These are phyloP conservation scores for Parathielavia hyrcaniae DNA, from an alignment of 495 filamentous ascomycete genomes.

Conservation along the genomic window DNA sequence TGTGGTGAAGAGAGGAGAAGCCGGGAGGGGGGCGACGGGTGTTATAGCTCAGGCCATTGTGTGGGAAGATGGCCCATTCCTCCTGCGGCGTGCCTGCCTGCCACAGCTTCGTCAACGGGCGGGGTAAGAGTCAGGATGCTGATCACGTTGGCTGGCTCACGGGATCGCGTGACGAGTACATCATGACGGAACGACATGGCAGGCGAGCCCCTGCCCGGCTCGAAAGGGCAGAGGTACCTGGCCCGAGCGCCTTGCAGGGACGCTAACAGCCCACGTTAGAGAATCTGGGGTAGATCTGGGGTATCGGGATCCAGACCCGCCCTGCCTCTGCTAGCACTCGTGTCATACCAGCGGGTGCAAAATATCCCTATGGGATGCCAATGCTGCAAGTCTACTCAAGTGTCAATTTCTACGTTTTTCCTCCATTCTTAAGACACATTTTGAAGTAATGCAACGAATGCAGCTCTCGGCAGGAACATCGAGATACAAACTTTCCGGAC, in stretches of 20 bases:
- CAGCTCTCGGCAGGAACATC: background rate
- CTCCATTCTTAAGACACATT: background rate
- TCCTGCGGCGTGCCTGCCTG: conserved; percentile 24
- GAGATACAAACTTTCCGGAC: conserved; percentile 1
- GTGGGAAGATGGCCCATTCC: background rate
- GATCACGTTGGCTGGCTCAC: conserved; percentile 29
- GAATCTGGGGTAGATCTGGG: conserved; percentile 27
- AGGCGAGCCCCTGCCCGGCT: conserved; percentile 18
- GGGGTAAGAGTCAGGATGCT: conserved; percentile 32
- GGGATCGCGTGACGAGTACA: conserved; percentile 37
- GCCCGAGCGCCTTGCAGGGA: conserved; percentile 27
- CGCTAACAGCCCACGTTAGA: conserved; percentile 8
- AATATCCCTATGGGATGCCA: background rate
- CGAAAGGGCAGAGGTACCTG: conserved; percentile 24
- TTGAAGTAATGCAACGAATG: background rate
- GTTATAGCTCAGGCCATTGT: background rate
- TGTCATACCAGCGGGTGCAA: background rate
- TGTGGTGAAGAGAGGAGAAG: conserved; percentile 17
- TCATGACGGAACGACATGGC: conserved; percentile 31
- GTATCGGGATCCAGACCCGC: conserved; percentile 17
- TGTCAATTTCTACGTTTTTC: background rate
- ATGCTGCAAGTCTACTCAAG: background rate
- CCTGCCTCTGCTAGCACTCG: background rate
- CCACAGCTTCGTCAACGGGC: conserved; percentile 34
- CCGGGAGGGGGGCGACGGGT: conserved; percentile 16